phyloP scores from a whole-genome alignment of 768 basidiomycete species.

The Boletus vermiculosoides region DNA sequence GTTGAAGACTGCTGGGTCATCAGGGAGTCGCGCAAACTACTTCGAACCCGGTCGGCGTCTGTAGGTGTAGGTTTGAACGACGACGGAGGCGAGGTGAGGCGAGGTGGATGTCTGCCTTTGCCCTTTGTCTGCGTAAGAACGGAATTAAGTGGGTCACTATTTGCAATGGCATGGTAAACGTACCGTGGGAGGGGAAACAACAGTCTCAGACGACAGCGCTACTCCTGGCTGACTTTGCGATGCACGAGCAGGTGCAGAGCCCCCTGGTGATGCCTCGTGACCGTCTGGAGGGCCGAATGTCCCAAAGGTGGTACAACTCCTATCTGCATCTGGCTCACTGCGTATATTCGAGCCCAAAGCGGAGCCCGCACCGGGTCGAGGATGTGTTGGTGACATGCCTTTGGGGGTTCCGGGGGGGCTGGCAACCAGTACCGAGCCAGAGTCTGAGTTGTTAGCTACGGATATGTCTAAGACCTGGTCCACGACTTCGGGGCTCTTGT shows the following conservation, averaged over 20 bases:
- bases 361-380: slow-evolving; percentile 14
- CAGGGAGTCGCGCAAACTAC: slow-evolving; percentile 54
- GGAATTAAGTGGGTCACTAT: slow-evolving; percentile 19
- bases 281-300: slow-evolving; percentile 26
- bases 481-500: slow-evolving; percentile 5
- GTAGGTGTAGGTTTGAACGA: slow-evolving; percentile 29
- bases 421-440: slow-evolving; percentile 1
- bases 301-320: slow-evolving; percentile 26
- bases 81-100: slow-evolving; percentile 36
- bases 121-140: slow-evolving; percentile 30
- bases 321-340: slow-evolving; percentile 15
- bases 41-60: slow-evolving; percentile 42
- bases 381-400: slow-evolving; percentile 11
- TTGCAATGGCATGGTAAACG: slow-evolving; percentile 15
- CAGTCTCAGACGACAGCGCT: slow-evolving; percentile 13
- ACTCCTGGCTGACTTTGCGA: slow-evolving; percentile 11
- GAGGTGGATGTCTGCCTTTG: slow-evolving; percentile 36
- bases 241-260: neutral
- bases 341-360: slow-evolving; percentile 12
- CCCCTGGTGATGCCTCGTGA: slow-evolving; percentile 7
- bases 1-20: slow-evolving; percentile 63
- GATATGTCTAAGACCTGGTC: slow-evolving; percentile 33
- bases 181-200: slow-evolving; percentile 18
- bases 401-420: slow-evolving; percentile 12
- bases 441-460: slow-evolving; percentile 18